These are phyloP conservation scores for Myriosclerotinia scirpicola DNA, from an alignment of 2,329 filamentous ascomycete genomes.

Conservation along the genomic window DNA sequence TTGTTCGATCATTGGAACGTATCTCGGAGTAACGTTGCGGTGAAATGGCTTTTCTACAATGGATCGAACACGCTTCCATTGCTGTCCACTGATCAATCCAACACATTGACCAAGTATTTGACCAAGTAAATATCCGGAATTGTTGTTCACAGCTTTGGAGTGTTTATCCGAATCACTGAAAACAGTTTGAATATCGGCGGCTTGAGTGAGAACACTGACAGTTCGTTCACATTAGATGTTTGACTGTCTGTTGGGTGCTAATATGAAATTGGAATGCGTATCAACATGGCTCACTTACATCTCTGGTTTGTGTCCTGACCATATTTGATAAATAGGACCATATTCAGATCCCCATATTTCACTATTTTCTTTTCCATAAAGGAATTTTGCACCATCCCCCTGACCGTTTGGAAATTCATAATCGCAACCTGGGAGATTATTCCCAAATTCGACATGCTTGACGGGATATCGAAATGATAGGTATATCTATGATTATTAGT, in stretches of 20 bases:
- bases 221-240: not conserved
- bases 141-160: conserved; percentile 45
- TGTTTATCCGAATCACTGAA: conserved; percentile 49
- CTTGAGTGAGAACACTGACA: conserved; percentile 42
- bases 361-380: conserved; percentile 42
- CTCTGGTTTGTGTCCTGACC: conserved; percentile 44
- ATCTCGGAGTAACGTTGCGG: not conserved
- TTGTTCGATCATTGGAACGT: conserved; percentile 22
- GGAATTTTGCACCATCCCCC: conserved; percentile 46
- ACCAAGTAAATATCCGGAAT: conserved; percentile 44
- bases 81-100: conserved; percentile 43
- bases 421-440: conserved; percentile 30
- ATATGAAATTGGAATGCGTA: too few relatives aligned
- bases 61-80: conserved; percentile 38
- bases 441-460: conserved; percentile 13
- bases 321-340: conserved; percentile 45
- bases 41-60: conserved; percentile 29
- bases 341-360: conserved; percentile 40
- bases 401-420: conserved; percentile 45
- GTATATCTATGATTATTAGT: conserved; percentile 4
- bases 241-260: not conserved
- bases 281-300: conserved; percentile 39
- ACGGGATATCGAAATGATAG: conserved; percentile 20
- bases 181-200: conserved; percentile 42
- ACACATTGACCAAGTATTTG: conserved; percentile 47